Evolutionary conservation across 805 yeast genomes (phyloP), one percentile per base, ranked within the genome.

Genomic region (Saccharomycopsis vini): DNA sequence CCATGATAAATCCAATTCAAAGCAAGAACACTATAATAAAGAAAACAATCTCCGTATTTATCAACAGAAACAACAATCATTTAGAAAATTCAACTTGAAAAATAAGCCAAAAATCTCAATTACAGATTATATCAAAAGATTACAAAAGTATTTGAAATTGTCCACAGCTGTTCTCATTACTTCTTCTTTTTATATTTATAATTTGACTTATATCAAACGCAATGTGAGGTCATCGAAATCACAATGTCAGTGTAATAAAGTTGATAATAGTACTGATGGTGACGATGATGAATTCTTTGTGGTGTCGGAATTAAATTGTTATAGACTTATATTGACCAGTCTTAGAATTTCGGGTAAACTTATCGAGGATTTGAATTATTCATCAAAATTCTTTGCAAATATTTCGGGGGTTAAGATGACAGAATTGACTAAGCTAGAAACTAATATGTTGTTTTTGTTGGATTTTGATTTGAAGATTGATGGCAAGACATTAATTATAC

Each of bases 381-480:
- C 63, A 10, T 73, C 69, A 52, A 58, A 55, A 32, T 63, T 69
- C 38, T 67, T 64, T 45, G 72, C 77, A 3, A 64, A 64, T 28
- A 71, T 69, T 18, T 71, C 69, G 2, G 78, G 78, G 1, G 56
- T 72, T 44, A 49, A 59, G 54, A 46, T 61, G 33, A 42, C 54
- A 3, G 82, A 76, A 43, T 58, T 76, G 39, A 59, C 64, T 43
- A 59, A 64, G 22, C 57, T 77, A 36, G 82, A 76, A 52, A 66
- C 74, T 18, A 68, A 76, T 1, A 60, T 75, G 32, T 56, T 77
- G 45, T 72, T 70, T 51, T 53, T 75, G 37, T 48, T 71, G 40
- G 70, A 73, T 53, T 76, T 73, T 55, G 68, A 72, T 39, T 57
- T 77, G 44, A 67, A 65, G 36, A 69, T 71, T 5, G 70, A 70